Conservation (phyloP, 1,284 basidiomycete species). For the Trametes hirsuta region DNA sequence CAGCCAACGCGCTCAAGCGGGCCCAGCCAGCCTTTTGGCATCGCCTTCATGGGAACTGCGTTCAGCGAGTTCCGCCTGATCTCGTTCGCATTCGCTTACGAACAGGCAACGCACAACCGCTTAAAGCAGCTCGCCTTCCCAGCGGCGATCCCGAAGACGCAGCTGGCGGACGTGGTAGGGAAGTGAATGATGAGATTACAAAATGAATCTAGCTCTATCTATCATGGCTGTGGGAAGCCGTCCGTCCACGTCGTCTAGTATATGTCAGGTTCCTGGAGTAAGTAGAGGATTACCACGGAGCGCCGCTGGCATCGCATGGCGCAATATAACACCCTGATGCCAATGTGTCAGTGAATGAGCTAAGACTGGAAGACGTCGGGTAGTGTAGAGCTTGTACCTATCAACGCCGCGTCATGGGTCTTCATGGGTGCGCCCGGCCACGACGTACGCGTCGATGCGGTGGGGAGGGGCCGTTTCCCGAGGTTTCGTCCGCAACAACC, state of each 20-base stretch:
- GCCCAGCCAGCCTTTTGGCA: conserved; percentile 63
- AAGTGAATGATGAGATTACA: background rate
- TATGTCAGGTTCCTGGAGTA: too few species aligned
- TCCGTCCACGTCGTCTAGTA: background rate
- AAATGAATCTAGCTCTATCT: background rate
- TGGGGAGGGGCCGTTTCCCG: too few species aligned
- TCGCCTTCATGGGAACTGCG: conserved; percentile 66
- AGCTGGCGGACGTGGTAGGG: conserved; percentile 50
- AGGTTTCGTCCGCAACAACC: too few species aligned
- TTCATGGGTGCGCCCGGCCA: too few species aligned
- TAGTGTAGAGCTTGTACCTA: too few species aligned
- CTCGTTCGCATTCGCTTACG: conserved; percentile 65
- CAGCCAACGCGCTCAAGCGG: conserved; percentile 50
- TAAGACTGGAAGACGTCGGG: too few species aligned
- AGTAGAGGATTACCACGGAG: too few species aligned
- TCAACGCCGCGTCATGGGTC: too few species aligned
- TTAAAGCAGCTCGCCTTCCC: conserved; percentile 52
- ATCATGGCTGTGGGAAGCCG: background rate
- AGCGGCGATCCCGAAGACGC: conserved; percentile 63
- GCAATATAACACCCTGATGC: too few species aligned
- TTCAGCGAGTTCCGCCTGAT: conserved; percentile 65
- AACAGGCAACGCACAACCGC: conserved; percentile 65
- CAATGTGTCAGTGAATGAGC: too few species aligned
- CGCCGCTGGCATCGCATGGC: too few species aligned
- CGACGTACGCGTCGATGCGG: too few species aligned